Evolutionary conservation across 768 basidiomycete species (phyloP).

Genomic region (Xanthoconium stramineum): DNA sequence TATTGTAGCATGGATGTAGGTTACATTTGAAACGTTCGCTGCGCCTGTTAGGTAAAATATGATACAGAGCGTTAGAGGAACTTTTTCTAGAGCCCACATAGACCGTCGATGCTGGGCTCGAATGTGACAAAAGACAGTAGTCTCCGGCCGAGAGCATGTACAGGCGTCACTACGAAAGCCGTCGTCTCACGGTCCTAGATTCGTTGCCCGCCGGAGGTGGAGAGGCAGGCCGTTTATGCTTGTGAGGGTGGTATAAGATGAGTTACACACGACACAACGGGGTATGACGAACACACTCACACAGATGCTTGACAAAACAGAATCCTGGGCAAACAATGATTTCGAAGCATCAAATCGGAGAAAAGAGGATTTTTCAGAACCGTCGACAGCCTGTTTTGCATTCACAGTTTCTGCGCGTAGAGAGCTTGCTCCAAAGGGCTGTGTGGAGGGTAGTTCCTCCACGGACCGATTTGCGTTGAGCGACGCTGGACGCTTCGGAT

Average conservation of each 20-base stretch:
- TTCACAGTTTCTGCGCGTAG: slow-evolving; percentile 17
- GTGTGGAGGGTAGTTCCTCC: slow-evolving; percentile 30
- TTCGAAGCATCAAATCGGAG: neutral
- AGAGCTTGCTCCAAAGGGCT: slow-evolving; percentile 41
- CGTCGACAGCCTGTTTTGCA: neutral
- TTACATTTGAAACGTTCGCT: too few species aligned
- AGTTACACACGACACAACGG: neutral
- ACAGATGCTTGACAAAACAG: neutral
- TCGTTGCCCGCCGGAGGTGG: neutral
- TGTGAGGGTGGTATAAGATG: neutral
- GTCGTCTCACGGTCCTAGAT: slow-evolving; percentile 11
- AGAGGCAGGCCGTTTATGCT: slow-evolving; percentile 16
- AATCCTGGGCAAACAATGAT: slow-evolving; percentile 21
- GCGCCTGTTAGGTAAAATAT: too few species aligned
- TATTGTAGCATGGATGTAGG: too few species aligned
- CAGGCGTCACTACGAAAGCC: slow-evolving; percentile 6
- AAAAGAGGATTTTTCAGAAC: neutral
- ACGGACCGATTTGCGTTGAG: neutral
- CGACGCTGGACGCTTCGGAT: neutral
- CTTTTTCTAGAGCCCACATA: too few species aligned
- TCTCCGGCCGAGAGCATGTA: neutral
- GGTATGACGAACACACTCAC: slow-evolving; percentile 9
- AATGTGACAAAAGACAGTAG: too few species aligned
- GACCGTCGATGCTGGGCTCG: too few species aligned
- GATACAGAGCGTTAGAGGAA: too few species aligned